A percentile compares a stretch with the other conserved stretches of the same genome.
These are phyloP conservation scores for Agrocybe pediades DNA, from an alignment of 768 basidiomycete genomes.

Conservation along the genomic window DNA sequence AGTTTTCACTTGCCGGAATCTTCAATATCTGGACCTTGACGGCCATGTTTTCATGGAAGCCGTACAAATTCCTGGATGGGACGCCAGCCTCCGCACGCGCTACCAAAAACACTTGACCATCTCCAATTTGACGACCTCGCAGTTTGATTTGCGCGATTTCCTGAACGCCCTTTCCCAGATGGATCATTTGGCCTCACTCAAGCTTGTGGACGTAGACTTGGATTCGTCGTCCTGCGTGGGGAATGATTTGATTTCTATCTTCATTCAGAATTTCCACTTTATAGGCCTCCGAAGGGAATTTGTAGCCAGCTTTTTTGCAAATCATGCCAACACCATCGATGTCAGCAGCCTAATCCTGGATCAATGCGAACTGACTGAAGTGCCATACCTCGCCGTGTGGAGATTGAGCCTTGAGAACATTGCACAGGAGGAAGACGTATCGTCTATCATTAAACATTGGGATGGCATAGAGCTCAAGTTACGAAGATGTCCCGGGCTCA, in stretches of 20 bases:
- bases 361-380: constrained; percentile 7
- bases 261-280: constrained; percentile 19
- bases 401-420: constrained; percentile 7
- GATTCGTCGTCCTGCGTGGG: constrained; percentile 6
- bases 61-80: constrained; percentile 9
- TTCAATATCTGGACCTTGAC: constrained; percentile 16
- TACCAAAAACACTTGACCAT: constrained; percentile 13
- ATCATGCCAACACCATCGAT: constrained; percentile 14
- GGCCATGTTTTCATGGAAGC: constrained; percentile 15
- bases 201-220: constrained; percentile 12
- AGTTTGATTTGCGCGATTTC: constrained; percentile 8
- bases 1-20: constrained; percentile 9
- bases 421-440: constrained; percentile 6
- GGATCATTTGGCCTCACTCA: constrained; percentile 13
- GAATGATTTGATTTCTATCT: constrained; percentile 1
- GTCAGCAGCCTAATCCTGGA: constrained; percentile 8
- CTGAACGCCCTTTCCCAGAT: constrained; percentile 8
- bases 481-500: constrained; percentile 10
- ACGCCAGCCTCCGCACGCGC: constrained; percentile 4
- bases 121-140: constrained; percentile 4
- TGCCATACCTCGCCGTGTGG: constrained; percentile 7
- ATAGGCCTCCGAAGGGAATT: constrained; percentile 12
- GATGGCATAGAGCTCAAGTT: constrained; percentile 14
- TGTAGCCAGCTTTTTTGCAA: constrained; percentile 7
- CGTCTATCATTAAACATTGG: constrained; percentile 13